Conservation (phyloP, 192 early-diverging fungal species). For the Backusella westeae region DNA sequence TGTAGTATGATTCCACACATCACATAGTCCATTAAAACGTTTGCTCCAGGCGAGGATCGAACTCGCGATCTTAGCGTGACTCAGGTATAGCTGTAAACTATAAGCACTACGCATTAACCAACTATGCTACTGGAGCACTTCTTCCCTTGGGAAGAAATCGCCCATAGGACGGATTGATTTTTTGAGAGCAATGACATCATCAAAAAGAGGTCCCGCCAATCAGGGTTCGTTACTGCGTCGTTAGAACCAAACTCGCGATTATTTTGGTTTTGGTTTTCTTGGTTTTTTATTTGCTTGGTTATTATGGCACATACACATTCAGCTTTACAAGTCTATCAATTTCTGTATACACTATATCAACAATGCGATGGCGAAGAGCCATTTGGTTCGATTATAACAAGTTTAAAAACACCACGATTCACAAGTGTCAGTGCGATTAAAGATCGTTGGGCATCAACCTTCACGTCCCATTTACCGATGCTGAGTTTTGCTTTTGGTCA, state of each 20-base stretch:
- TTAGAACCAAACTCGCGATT: no score
- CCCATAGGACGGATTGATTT: no score
- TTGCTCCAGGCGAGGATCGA: conserved; percentile 64
- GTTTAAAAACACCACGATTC: conserved; percentile 3
- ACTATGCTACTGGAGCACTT: conserved; percentile 56
- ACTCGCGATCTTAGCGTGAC: conserved; percentile 64
- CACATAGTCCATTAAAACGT: no score
- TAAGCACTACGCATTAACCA: conserved; percentile 62
- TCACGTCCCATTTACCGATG: background rate
- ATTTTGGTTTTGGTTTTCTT: no score
- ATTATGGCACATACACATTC: conserved; percentile 13
- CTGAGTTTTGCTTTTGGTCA: background rate
- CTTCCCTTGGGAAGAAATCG: no score
- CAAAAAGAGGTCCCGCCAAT: no score
- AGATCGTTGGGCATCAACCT: background rate
- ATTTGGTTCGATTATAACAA: background rate
- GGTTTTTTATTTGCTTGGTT: no score
- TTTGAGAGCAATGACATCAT: no score
- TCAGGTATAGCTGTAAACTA: conserved; percentile 54
- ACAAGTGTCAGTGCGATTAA: background rate
- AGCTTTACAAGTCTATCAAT: background rate
- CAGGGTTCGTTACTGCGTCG: no score
- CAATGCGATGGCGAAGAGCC: background rate
- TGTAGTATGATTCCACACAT: no score
- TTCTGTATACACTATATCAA: background rate